A percentile compares a stretch with the other conserved stretches of the same genome.
Evolutionary conservation across 164 flowering plant genomes (phyloP).

Genomic region (Chimonanthus praecox): DNA sequence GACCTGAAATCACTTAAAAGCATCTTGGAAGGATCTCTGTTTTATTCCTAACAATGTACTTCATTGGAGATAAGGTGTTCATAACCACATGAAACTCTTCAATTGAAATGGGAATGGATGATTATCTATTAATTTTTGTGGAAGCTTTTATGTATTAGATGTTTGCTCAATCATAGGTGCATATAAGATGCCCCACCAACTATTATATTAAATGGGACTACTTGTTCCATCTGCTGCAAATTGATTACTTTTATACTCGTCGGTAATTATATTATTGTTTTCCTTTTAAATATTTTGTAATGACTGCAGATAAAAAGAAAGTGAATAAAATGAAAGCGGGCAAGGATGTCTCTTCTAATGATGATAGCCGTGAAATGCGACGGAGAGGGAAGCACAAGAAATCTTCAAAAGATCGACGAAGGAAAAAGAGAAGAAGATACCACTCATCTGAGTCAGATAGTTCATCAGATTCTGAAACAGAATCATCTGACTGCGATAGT

Average conservation of each 20-base stretch:
- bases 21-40: too few species aligned
- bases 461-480: slow-evolving; percentile 72
- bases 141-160: background rate
- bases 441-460: slow-evolving; percentile 78
- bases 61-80: too few species aligned
- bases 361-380: slow-evolving; percentile 38
- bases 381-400: slow-evolving; percentile 72
- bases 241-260: background rate
- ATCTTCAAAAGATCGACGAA: slow-evolving; percentile 53
- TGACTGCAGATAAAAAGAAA: slow-evolving; percentile 56
- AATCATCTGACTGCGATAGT: slow-evolving; percentile 57
- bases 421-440: slow-evolving; percentile 62
- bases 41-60: too few species aligned
- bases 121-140: background rate
- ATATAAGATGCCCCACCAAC: background rate
- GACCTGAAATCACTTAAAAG: too few species aligned
- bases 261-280: background rate
- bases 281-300: background rate
- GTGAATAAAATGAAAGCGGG: slow-evolving; percentile 38
- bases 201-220: background rate
- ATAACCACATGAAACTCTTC: too few species aligned
- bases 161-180: background rate
- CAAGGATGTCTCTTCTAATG: slow-evolving; percentile 47
- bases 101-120: background rate
- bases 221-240: background rate